A percentile compares a stretch with the other conserved stretches of the same genome.
These are phyloP conservation scores for Dryadomyces sulphureus DNA, from an alignment of 2,329 filamentous ascomycete species.

Conservation along the genomic window DNA sequence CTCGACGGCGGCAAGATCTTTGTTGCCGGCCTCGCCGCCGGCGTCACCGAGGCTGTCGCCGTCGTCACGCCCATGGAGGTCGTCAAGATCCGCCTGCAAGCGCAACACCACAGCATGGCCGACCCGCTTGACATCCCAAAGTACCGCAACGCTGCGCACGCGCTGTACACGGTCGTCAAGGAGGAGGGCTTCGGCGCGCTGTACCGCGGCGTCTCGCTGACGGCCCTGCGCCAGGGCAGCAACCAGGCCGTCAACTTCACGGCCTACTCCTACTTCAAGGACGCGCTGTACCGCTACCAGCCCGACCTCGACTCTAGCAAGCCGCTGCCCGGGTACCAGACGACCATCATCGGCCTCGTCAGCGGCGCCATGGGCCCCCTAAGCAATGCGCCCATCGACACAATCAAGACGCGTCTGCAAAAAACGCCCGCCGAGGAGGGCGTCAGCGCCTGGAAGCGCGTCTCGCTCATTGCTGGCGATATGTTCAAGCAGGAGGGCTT, in stretches of 20 bases:
- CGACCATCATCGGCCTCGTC: constrained; percentile 77
- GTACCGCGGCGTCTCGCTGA: constrained; percentile 87
- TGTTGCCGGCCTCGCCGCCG: constrained; percentile 67
- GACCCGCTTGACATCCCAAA: constrained; percentile 93
- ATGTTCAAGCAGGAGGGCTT: constrained; percentile 64
- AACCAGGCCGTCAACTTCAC: constrained; percentile 99
- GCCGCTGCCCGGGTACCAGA: constrained; percentile 76
- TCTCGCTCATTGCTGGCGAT: constrained; percentile 60
- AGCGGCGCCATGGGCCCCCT: constrained; percentile 90
- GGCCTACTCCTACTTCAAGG: constrained; percentile 88
- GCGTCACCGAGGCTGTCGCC: constrained; percentile 89
- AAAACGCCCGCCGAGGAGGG: constrained; percentile 73
- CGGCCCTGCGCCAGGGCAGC: constrained; percentile 82
- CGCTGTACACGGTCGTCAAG: constrained; percentile 71
- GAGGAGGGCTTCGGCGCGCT: constrained; percentile 82
- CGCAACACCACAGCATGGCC: constrained; percentile 94
- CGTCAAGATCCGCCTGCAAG: constrained; percentile 95
- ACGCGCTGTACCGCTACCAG: constrained; percentile 57
- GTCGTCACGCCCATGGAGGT: constrained; percentile 99
- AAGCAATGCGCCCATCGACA: constrained; percentile 95
- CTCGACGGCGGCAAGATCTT: constrained; percentile 58
- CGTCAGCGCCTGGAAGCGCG: constrained; percentile 65
- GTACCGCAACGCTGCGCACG: constrained; percentile 84
- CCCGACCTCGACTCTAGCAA: constrained; percentile 43
- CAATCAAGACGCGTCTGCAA: constrained; percentile 94